Percentiles rank a stretch among this genome's conserved stretches.
These are phyloP conservation scores for Aspergillus ochraceus DNA, from an alignment of 2,329 filamentous ascomycete genomes.

Conservation along the genomic window DNA sequence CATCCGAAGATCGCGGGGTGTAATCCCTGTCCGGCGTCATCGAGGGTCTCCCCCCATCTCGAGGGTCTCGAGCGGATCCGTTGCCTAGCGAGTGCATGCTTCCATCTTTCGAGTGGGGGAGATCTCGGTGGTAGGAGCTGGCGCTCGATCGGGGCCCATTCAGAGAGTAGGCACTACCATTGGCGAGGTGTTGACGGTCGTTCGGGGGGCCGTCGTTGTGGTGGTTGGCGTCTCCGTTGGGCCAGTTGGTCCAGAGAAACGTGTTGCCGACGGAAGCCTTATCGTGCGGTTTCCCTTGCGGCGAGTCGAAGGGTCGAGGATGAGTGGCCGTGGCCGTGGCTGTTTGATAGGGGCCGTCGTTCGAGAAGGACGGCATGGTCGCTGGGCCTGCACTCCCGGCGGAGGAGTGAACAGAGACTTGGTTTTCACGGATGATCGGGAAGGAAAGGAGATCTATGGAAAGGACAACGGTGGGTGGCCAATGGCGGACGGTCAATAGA, in stretches of 20 bases:
- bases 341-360: slow-evolving; percentile 35
- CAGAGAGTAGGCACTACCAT: slow-evolving; percentile 61
- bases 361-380: slow-evolving; percentile 43
- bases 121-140: slow-evolving; percentile 45
- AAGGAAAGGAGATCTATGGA: slow-evolving; percentile 7
- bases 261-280: slow-evolving; percentile 46
- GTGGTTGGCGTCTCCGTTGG: slow-evolving; percentile 43
- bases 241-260: slow-evolving; percentile 49
- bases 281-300: slow-evolving; percentile 44
- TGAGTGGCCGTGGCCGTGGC: slow-evolving; percentile 34
- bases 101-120: slow-evolving; percentile 40
- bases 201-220: slow-evolving; percentile 38
- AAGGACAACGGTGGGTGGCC: slow-evolving; percentile 6
- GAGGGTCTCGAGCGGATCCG: slow-evolving; percentile 33
- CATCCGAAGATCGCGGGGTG: slow-evolving; percentile 29
- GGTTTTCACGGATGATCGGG: background rate
- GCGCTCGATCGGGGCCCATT: slow-evolving; percentile 56
- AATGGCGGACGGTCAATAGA: slow-evolving; percentile 6
- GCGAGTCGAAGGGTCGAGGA: slow-evolving; percentile 41
- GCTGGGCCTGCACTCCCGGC: slow-evolving; percentile 12
- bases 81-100: slow-evolving; percentile 52
- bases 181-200: slow-evolving; percentile 41
- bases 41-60: slow-evolving; percentile 30
- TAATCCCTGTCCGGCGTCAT: slow-evolving; percentile 27
- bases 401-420: slow-evolving; percentile 1